Percentiles rank a stretch among this genome's conserved stretches.
Evolutionary conservation across 192 early-diverging fungal genomes (phyloP).

Genomic region (Gaertneriomyces sp.): DNA sequence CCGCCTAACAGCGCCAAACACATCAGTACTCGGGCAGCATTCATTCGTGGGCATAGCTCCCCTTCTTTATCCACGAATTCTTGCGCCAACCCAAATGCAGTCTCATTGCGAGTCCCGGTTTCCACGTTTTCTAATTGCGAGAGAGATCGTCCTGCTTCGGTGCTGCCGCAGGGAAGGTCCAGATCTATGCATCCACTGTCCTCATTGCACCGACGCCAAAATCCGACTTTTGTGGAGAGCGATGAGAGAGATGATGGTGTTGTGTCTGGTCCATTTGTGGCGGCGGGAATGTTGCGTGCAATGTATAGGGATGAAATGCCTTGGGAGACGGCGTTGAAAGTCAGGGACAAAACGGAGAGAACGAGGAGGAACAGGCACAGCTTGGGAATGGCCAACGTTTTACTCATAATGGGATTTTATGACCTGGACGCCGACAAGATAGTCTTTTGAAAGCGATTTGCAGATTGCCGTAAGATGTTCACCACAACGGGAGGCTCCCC

Average conservation of each 20-base stretch:
- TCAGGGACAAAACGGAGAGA: background rate
- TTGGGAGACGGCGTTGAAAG: constrained; percentile 17
- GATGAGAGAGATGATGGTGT: constrained; percentile 2
- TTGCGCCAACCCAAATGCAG: background rate
- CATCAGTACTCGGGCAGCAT: constrained; percentile 18
- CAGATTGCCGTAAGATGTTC: too few species aligned
- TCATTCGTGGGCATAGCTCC: constrained; percentile 11
- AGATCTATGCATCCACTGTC: constrained; percentile 4
- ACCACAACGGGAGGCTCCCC: too few species aligned
- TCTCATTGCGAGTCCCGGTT: background rate
- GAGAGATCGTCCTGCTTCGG: background rate
- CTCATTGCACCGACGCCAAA: constrained; percentile 11
- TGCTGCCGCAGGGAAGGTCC: constrained; percentile 10
- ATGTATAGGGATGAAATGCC: constrained; percentile 2
- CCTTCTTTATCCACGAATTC: background rate
- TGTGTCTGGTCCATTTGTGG: background rate
- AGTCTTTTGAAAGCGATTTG: too few species aligned
- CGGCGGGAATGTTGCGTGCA: constrained; percentile 1
- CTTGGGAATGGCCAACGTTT: too few species aligned
- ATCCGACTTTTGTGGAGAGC: constrained; percentile 8
- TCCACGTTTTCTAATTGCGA: background rate
- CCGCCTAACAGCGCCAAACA: constrained; percentile 12
- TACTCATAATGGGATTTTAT: too few species aligned
- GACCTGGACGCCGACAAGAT: too few species aligned
- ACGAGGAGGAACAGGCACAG: background rate